Evolutionary conservation across 768 basidiomycete species (phyloP), one percentile per base, ranked within the genome.

Genomic region (Candolleomyces aberdarensis): DNA sequence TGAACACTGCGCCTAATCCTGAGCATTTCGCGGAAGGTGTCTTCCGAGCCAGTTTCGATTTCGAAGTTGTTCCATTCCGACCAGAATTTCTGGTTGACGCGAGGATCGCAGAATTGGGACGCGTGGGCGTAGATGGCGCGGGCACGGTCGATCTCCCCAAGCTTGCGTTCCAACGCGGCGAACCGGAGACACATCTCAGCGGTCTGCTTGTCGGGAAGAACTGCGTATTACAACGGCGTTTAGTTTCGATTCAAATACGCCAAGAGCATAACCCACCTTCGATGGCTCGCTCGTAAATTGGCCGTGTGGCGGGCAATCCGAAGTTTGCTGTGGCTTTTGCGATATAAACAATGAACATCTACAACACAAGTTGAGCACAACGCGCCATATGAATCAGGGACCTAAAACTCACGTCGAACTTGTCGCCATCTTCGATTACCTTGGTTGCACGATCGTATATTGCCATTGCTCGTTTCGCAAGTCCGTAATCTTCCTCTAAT

Each of bases 161-260:
- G 86, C 72, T 99, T 99, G 66, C 96, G 89, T 74, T 99, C 97
- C 67, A 99, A 85, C 39, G 86, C 84, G 4, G 97, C 96, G 72
- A 98, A 99, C 49, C 95, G 92, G 20, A 98, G 80, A 72, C 96
- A 98, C 94, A 98, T 98, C 73, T 96, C 91, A 19, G 96, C 95
- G 0, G 96, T 97, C 76, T 98, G 92, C 50, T 84, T 83, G 75
- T 98, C 92, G 7, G 96, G 97, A 3, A 99, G 83, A 40, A 88
- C 84, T 83, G 47, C 36, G 36, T 7, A 11, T 36, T 36, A n/a
- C 36, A 36, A 36, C 3, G 36, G 36, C 8, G 36, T 36, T 36
- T 7, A 36, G 36, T 36, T 36, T 36, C 5, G 11, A 36, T 36
- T 5, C 2, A 8, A 36, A 36, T 11, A 36, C 36, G 6, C 8